Evolutionary conservation across 2,329 filamentous ascomycete genomes (phyloP).

Genomic region (Claviceps quebecensis): DNA sequence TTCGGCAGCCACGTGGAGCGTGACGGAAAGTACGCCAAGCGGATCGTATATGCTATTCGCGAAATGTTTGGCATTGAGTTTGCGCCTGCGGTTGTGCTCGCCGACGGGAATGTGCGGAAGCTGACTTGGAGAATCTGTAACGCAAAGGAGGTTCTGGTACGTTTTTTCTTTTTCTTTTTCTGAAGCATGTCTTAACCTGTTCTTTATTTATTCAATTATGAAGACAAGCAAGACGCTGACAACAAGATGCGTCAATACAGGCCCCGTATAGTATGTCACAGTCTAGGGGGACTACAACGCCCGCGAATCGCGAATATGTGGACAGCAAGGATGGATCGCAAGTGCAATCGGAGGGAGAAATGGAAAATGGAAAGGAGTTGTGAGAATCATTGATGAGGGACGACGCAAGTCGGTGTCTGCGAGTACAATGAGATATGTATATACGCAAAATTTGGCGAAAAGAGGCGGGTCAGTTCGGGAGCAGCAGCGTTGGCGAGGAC

Average conservation of each 20-base stretch:
- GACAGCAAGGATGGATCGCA: slow-evolving; percentile 11
- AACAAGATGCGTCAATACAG: slow-evolving; percentile 21
- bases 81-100: slow-evolving; percentile 78
- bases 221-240: not conserved
- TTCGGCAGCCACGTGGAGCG: slow-evolving; percentile 79
- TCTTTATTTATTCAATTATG: not conserved
- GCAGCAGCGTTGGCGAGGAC: too few species aligned
- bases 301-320: slow-evolving; percentile 29
- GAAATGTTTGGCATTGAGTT: slow-evolving; percentile 98
- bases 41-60: slow-evolving; percentile 86
- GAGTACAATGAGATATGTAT: too few species aligned
- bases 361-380: not conserved
- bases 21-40: slow-evolving; percentile 74
- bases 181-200: not conserved
- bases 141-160: slow-evolving; percentile 84
- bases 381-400: not conserved
- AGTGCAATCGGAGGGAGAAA: not conserved
- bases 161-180: slow-evolving; percentile 20
- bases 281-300: slow-evolving; percentile 49
- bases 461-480: too few species aligned
- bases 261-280: slow-evolving; percentile 59
- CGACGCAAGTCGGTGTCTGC: too few species aligned
- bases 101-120: slow-evolving; percentile 81
- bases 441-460: too few species aligned
- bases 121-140: slow-evolving; percentile 91